Evolutionary conservation across 1,284 basidiomycete genomes (phyloP).

Genomic region (Golubevia pallescens): DNA sequence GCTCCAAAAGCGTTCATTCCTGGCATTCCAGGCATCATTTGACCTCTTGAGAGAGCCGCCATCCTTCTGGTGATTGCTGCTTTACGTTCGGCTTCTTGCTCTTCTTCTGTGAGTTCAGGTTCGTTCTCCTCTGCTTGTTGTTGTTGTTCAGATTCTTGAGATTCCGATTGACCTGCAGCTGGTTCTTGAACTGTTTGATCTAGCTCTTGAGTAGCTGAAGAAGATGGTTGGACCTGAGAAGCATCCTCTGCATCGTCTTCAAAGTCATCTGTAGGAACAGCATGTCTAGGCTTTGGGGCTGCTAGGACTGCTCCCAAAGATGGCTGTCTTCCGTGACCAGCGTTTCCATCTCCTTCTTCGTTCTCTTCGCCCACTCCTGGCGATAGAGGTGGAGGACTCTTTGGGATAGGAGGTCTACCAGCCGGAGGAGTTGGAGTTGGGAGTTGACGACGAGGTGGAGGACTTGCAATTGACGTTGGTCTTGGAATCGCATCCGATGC

Average conservation of each 20-base stretch:
- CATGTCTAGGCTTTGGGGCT: conserved; percentile 33
- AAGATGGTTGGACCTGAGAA: background rate
- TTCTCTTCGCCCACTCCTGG: background rate
- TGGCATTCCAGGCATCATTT: conserved; percentile 38
- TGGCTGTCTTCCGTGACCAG: background rate
- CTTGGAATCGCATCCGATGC: background rate
- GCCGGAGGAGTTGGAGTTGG: background rate
- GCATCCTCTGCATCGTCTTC: conserved; percentile 27
- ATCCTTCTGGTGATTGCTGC: conserved; percentile 50
- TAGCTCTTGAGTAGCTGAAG: conserved; percentile 3
- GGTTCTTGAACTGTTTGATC: conserved; percentile 6
- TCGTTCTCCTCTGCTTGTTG: conserved; percentile 8
- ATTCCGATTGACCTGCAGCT: background rate
- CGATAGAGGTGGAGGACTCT: conserved; percentile 8
- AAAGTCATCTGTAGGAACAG: conserved; percentile 30
- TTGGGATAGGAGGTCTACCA: conserved; percentile 5
- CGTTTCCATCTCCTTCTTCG: background rate
- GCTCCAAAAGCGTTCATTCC: conserved; percentile 36
- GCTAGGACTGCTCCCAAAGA: conserved; percentile 20
- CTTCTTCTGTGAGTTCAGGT: conserved; percentile 33
- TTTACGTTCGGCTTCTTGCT: conserved; percentile 44
- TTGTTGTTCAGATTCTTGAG: background rate
- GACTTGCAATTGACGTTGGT: background rate
- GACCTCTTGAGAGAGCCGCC: conserved; percentile 49
- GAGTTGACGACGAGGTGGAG: background rate